Conservation (phyloP, 768 basidiomycete genomes). For the Kwoniella sp. region DNA sequence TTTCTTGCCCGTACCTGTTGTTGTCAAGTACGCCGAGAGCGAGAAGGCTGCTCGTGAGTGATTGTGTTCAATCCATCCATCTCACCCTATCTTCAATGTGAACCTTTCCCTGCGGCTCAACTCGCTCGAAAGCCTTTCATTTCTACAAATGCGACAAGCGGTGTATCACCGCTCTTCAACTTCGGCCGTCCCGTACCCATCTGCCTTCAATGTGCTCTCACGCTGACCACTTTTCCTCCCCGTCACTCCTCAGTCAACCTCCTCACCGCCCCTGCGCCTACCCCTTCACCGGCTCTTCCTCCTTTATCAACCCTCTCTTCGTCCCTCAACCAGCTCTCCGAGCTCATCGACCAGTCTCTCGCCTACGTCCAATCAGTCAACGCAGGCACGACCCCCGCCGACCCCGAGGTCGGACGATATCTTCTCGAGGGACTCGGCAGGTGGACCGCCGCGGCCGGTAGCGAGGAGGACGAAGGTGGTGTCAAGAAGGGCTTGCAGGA, state of each 20-base stretch:
- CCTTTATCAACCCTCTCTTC: constrained; percentile 76
- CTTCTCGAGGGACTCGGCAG: constrained; percentile 73
- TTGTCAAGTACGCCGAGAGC: constrained; percentile 76
- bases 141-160: too few species aligned
- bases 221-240: constrained; percentile 7
- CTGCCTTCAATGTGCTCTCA: not conserved
- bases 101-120: too few species aligned
- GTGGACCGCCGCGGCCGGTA: constrained; percentile 50
- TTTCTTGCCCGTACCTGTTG: constrained; percentile 88
- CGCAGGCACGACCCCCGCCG: constrained; percentile 73
- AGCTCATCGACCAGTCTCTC: constrained; percentile 82
- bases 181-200: too few species aligned
- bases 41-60: constrained; percentile 83
- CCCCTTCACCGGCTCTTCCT: constrained; percentile 58
- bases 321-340: constrained; percentile 70
- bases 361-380: constrained; percentile 76
- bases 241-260: constrained; percentile 69
- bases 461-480: constrained; percentile 61
- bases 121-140: too few species aligned
- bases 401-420: constrained; percentile 84
- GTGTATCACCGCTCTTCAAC: too few species aligned
- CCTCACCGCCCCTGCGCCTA: constrained; percentile 57
- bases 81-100: too few species aligned
- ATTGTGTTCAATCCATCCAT: too few species aligned
- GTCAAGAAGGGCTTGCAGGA: constrained; percentile 63